Evolutionary conservation across 495 filamentous ascomycete genomes (phyloP), one percentile per base, ranked within the genome.

Genomic region (Platismatia glauca): DNA sequence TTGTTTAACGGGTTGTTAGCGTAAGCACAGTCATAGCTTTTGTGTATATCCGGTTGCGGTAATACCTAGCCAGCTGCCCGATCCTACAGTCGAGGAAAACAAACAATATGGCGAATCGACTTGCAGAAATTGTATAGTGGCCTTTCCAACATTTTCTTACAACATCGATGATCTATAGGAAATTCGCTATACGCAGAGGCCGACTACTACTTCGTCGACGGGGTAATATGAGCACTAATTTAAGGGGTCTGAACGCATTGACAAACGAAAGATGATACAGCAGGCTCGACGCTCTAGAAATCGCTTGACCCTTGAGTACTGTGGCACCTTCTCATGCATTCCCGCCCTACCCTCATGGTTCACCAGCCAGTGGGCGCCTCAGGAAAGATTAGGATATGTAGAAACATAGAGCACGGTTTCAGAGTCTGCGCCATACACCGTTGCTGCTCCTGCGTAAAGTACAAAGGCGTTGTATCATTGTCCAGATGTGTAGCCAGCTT

Each of bases 191-290:
- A 44, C 48, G 55, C 60, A 57, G 39, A 29, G 41, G 60, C 60
- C 53, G 53, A 62, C 53, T 62, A 53, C 60, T 57, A 52, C 60
- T 57, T 48, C 41, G 38, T 48, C 60, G 60, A 46, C 39, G 39
- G 53, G 60, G 55, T 62, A 62, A 46, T 57, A 48, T 43, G 60
- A 62, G 60, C 53, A 62, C 29, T 62, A 62, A 11, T 44, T 56
- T 27, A 62, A 31, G 53, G 53, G 60, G 24, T 57, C 34, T 48
- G 60, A 57, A 44, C 39, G 55, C 60, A 38, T 37, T 48, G n/a
- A 37, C 43, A 53, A 56, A 62, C 31, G 33, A 52, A 57, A 48
- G 12, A 62, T 57, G 46, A 24, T 62, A 62, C 60, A 62, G 27
- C 53, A 62, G 57, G 52, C 41, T 27, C n/a, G 29, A 50, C 35